Base-by-base conservation (phyloP, 345 rosid species). In the Populus deltoides region DNA sequence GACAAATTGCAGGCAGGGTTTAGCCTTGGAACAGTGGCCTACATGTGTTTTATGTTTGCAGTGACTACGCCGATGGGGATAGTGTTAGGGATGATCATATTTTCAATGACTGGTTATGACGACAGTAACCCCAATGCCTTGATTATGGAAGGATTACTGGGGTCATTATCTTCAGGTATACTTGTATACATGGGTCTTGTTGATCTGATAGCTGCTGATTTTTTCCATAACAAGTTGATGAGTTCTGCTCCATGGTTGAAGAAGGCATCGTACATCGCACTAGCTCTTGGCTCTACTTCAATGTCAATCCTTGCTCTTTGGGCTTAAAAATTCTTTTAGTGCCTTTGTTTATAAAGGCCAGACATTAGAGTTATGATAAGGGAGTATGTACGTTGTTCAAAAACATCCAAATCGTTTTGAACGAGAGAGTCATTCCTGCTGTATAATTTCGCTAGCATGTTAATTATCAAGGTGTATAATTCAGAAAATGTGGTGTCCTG, bases 301-400 rank as follows among this genome's bases (percentile, higher is more conserved):
- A 95, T 95, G 99, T 95, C 99, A 57, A 81, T 95, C 57, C 98
- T 95, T 76, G 99, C 99, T 43, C 83, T 95, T 5, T 95, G 99
- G 99, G 98, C 98, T 81, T 95, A 80, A 83, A 43, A 11, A 53
- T 9, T 12, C 4, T 27, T 22, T 62, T n/a, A 5, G 15, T 33
- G 6, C 63, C 38, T 35, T 55, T 49, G 41, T 24, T 51, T 20
- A 6, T 39, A 0, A 62, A 29, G 55, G 63, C 63, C 7, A 76
- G 15, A 49, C 38, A 22, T 4, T 17, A 71, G 16, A 24, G 71
- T 18, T 1, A 63, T 31, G 49, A 12, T 9, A 16, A 6, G 63
- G 24, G 10, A 71, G 5, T 22, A 8, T 51, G 4, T n/a, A 57
- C 62, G 45, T 18, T 1, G 25, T 66, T 66, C n/a, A 66, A 29